Evolutionary conservation across 139 green algal genomes (phyloP).

Genomic region (Micractinium conductrix): DNA sequence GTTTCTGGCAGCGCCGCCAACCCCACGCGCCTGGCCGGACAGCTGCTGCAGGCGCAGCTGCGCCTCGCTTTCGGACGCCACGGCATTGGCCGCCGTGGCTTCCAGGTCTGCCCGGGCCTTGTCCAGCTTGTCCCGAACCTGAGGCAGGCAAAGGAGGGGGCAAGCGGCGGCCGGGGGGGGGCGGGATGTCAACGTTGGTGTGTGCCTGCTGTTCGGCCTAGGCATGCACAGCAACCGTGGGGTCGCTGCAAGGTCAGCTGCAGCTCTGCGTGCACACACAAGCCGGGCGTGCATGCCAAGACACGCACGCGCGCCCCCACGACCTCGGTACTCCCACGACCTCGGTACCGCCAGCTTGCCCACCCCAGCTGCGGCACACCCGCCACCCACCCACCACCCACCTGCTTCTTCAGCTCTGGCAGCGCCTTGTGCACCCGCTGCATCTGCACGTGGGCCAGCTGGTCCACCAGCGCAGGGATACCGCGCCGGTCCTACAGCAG

Average conservation of each 20-base stretch:
- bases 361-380: background rate
- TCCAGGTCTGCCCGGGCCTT: background rate
- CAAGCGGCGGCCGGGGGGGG: background rate
- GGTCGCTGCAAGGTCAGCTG: background rate
- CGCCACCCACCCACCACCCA: background rate
- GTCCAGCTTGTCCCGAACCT: conserved; percentile 10
- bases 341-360: background rate
- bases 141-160: background rate
- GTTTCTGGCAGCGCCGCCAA: background rate
- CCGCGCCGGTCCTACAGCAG: background rate
- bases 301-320: too few relatives aligned
- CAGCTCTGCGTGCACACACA: background rate
- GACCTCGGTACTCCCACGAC: background rate
- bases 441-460: conserved; percentile 8
- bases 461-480: background rate
- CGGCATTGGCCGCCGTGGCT: background rate
- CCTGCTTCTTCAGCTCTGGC: conserved; percentile 12
- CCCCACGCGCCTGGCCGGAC: background rate
- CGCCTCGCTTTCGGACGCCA: background rate
- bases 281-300: background rate
- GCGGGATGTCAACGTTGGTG: background rate
- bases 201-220: background rate
- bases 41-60: conserved; percentile 8
- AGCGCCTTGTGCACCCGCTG: background rate
- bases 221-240: background rate